Evolutionary conservation across 257 asterid species (phyloP), one percentile per base, ranked within the genome.

Genomic region (Solanum pennellii): DNA sequence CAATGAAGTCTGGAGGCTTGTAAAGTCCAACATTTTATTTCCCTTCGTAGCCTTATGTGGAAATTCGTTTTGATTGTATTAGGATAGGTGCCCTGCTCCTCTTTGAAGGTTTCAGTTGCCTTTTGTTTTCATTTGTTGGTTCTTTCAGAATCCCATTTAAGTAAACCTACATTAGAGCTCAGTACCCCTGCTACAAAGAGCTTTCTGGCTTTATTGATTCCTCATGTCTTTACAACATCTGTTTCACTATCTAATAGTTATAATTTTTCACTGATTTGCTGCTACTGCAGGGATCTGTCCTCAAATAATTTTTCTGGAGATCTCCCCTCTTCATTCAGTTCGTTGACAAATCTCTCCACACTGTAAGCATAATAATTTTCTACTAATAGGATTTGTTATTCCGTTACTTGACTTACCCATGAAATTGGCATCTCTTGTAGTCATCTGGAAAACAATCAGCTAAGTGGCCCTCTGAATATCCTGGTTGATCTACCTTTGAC

Each of bases 241-340:
- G 83, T 83, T 85, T 89, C 29, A 29, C 66, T 42, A 79, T 7
- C 71, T 66, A 66, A 66, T 66, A 66, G 35, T 60, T 33, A 72
- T 25, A 83, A 69, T 29, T 88, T 87, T 87, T 56, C 31, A 29
- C 89, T 85, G 47, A 90, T 68, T 87, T 87, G 74, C 83, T 87
- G 77, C 86, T 73, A 88, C 86, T 92, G 84, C 94, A 97, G 99
- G 94, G 99, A 97, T 89, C 29, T 94, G 49, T 97, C 99, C 44
- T 93, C 86, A 89, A 97, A 97, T 94, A 96, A 94, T 89, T 91
- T 96, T 87, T 88, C 98, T 49, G 98, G 99, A 82, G 98, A 95
- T 91, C 96, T 97, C 84, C 99, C 99, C 29, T 76, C 93, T 86
- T 93, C 99, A 86, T 88, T 97, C 88, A 87, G 91, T 83, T 90